Evolutionary conservation across 305 asterid genomes (phyloP).

Genomic region (Fraxinus floribunda): DNA sequence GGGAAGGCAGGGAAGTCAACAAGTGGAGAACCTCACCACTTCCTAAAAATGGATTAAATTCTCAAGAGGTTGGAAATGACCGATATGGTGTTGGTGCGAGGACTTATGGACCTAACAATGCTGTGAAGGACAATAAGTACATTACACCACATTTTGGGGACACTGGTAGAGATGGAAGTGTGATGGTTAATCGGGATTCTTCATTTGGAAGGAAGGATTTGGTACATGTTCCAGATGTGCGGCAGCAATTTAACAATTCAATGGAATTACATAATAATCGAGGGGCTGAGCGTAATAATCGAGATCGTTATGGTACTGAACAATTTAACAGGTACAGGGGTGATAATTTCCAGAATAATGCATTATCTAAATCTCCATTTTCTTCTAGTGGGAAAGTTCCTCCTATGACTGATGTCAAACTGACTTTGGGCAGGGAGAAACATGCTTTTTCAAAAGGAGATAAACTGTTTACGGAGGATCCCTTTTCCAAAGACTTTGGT

Average conservation of each 20-base stretch:
- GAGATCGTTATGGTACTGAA: slow-evolving; percentile 53
- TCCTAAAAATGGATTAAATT: slow-evolving; percentile 44
- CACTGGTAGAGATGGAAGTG: slow-evolving; percentile 37
- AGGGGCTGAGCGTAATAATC: slow-evolving; percentile 44
- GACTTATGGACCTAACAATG: slow-evolving; percentile 40
- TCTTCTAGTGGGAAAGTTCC: slow-evolving; percentile 52
- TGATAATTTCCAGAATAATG: slow-evolving; percentile 46
- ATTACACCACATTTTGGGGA: slow-evolving; percentile 46
- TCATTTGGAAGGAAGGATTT: slow-evolving; percentile 54
- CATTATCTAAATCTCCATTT: slow-evolving; percentile 40
- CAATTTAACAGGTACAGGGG: slow-evolving; percentile 55
- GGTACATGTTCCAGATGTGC: slow-evolving; percentile 39
- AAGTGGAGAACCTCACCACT: slow-evolving; percentile 56
- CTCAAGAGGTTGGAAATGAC: slow-evolving; percentile 38
- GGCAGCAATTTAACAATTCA: slow-evolving; percentile 45
- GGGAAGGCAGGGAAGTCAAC: slow-evolving; percentile 60
- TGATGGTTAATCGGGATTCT: slow-evolving; percentile 46
- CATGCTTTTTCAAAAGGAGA: slow-evolving; percentile 48
- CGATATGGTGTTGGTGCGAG: slow-evolving; percentile 44
- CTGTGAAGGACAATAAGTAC: slow-evolving; percentile 50
- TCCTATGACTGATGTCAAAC: slow-evolving; percentile 43
- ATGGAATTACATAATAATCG: slow-evolving; percentile 46
- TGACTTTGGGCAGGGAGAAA: slow-evolving; percentile 53
- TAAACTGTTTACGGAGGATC: slow-evolving; percentile 52
- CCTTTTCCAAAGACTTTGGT: slow-evolving; percentile 45